A percentile compares a stretch with the other conserved stretches of the same genome.
Conservation (phyloP, 371 early-diverging fungal genomes). For the Blyttiomyces sp. region DNA sequence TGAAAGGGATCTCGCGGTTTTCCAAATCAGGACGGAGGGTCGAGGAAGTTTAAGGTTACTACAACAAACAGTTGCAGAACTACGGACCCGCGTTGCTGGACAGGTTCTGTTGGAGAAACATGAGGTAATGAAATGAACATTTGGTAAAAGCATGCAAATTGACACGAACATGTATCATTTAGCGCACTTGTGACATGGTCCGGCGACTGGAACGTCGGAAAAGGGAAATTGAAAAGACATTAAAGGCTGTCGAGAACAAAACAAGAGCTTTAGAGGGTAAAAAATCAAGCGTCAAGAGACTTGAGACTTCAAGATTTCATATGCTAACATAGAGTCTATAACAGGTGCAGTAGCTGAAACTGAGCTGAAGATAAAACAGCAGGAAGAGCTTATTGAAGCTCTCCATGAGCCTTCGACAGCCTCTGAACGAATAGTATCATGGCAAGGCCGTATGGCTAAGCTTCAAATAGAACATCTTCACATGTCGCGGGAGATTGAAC, state of each 20-base stretch:
- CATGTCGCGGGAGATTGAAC: conserved; percentile 23
- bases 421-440: conserved; percentile 26
- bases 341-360: conserved; percentile 22
- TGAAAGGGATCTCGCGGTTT: conserved; percentile 33
- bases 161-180: conserved; percentile 24
- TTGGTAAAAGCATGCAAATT: background rate
- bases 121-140: conserved; percentile 19
- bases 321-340: background rate
- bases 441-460: conserved; percentile 34
- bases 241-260: conserved; percentile 10
- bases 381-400: conserved; percentile 26
- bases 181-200: conserved; percentile 25
- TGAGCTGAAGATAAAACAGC: conserved; percentile 1
- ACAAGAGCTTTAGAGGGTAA: conserved; percentile 15
- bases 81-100: conserved; percentile 31
- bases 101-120: conserved; percentile 30
- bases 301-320: background rate
- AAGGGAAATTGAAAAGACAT: conserved; percentile 8
- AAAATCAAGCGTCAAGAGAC: too few species aligned
- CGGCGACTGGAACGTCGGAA: conserved; percentile 20
- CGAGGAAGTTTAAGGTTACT: conserved; percentile 20
- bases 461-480: conserved; percentile 28
- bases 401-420: conserved; percentile 14
- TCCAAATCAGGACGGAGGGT: conserved; percentile 30
- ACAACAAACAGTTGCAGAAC: conserved; percentile 26